A percentile compares a stretch with the other conserved stretches of the same genome.
phyloP scores from a whole-genome alignment of 2,329 filamentous ascomycete species.

The Aspergillus proliferans region DNA sequence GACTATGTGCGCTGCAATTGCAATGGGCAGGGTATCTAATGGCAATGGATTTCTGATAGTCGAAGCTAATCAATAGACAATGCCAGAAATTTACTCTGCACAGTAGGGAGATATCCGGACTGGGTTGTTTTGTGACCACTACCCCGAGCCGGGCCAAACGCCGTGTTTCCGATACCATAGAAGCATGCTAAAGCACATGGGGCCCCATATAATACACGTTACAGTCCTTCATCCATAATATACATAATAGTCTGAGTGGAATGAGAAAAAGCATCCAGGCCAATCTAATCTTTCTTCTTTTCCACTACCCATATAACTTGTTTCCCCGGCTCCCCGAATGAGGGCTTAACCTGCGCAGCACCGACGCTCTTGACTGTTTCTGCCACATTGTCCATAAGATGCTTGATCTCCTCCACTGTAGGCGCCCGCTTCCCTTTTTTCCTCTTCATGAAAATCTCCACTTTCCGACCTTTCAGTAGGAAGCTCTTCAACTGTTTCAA shows the following conservation, averaged over 20 bases:
- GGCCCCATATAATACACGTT: too few species aligned
- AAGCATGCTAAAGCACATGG: too few species aligned
- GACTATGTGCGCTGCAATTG: too few species aligned
- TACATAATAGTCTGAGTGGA: constrained; percentile 7
- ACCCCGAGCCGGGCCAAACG: too few species aligned
- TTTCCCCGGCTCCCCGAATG: constrained; percentile 38
- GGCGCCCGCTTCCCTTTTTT: constrained; percentile 60
- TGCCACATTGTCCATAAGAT: constrained; percentile 49
- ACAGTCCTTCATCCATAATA: constrained; percentile 4
- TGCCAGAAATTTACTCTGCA: too few species aligned
- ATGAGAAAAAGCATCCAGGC: not conserved
- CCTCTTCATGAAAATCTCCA: constrained; percentile 65
- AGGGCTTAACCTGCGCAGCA: constrained; percentile 34
- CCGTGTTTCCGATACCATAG: too few species aligned
- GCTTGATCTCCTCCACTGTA: constrained; percentile 54
- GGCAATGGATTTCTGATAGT: too few species aligned
- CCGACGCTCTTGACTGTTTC: constrained; percentile 40
- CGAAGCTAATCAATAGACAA: too few species aligned
- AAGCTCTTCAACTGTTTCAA: constrained; percentile 63
- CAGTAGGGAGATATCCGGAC: too few species aligned
- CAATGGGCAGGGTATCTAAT: too few species aligned
- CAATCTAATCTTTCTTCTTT: constrained; percentile 19
- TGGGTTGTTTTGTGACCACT: too few species aligned
- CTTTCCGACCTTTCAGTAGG: constrained; percentile 65
- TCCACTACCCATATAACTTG: constrained; percentile 32